Percentiles rank a stretch among this genome's conserved stretches.
These are phyloP conservation scores for Abrus pulchellus DNA, from an alignment of 306 rosid genomes.

Conservation along the genomic window DNA sequence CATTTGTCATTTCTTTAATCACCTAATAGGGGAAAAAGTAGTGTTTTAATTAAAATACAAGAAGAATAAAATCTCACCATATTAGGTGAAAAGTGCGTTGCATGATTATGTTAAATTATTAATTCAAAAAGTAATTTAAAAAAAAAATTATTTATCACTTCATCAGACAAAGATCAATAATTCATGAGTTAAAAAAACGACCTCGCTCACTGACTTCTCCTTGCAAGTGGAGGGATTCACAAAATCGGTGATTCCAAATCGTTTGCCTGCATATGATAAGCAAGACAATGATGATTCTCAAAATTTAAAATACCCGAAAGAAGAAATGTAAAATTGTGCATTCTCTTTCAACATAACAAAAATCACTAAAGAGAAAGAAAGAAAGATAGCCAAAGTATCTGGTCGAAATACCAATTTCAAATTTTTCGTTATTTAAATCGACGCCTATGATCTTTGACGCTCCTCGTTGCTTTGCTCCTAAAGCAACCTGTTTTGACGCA, in stretches of 20 bases:
- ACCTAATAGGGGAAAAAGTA: slow-evolving; percentile 45
- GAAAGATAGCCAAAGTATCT: not conserved
- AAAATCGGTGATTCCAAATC: slow-evolving; percentile 71
- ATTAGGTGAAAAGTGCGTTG: too few relatives aligned
- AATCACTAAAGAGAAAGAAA: not conserved
- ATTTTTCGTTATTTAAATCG: slow-evolving; percentile 63
- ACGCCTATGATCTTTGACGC: slow-evolving; percentile 77
- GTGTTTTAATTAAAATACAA: too few relatives aligned
- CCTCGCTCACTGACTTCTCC: slow-evolving; percentile 69
- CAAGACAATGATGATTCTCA: not conserved
- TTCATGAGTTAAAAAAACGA: slow-evolving; percentile 16
- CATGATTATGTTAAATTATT: too few relatives aligned
- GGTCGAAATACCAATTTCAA: slow-evolving; percentile 57
- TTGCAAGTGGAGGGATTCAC: slow-evolving; percentile 60
- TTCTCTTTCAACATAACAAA: not conserved
- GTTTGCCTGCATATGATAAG: slow-evolving; percentile 51
- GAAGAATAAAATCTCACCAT: too few relatives aligned
- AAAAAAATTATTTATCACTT: too few relatives aligned
- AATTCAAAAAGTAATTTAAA: too few relatives aligned
- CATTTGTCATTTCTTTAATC: slow-evolving; percentile 70
- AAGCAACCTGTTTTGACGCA: slow-evolving; percentile 62
- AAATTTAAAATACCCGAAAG: not conserved
- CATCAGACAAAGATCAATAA: too few relatives aligned
- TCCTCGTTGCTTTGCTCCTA: slow-evolving; percentile 71
- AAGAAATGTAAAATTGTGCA: not conserved